Percentiles rank a stretch among this genome's conserved stretches.
These are phyloP conservation scores for Rhodotorula sphaerocarpa DNA, from an alignment of 768 basidiomycete species.

Conservation along the genomic window DNA sequence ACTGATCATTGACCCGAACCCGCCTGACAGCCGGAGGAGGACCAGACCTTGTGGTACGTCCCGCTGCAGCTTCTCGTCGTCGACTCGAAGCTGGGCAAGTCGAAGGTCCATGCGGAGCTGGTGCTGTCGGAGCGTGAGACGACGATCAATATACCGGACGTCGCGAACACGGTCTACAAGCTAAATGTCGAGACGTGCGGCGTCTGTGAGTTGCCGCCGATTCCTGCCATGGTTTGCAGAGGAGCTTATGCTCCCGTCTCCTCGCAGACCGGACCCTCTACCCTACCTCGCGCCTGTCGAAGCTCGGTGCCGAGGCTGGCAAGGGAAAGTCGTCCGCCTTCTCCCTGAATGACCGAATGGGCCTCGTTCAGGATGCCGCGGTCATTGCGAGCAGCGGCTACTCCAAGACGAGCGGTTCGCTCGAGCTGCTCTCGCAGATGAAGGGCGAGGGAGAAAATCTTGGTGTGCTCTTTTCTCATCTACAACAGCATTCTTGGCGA, in stretches of 20 bases:
- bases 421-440: conserved; percentile 64
- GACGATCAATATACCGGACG: conserved; percentile 58
- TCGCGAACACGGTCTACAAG: conserved; percentile 64
- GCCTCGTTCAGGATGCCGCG: conserved; percentile 72
- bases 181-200: conserved; percentile 77
- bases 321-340: conserved; percentile 55
- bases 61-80: conserved; percentile 66
- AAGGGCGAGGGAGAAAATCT: conserved; percentile 51
- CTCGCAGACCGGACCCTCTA: no score
- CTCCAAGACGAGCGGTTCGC: conserved; percentile 62
- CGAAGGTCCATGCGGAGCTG: conserved; percentile 54
- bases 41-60: conserved; percentile 82
- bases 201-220: conserved; percentile 59
- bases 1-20: no score
- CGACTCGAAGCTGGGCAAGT: conserved; percentile 52
- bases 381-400: conserved; percentile 78
- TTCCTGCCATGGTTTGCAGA: no score
- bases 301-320: conserved; percentile 73
- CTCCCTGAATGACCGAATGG: conserved; percentile 72
- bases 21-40: conserved; percentile 69
- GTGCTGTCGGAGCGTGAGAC: conserved; percentile 64
- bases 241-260: no score
- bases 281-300: conserved; percentile 63
- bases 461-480: conserved; percentile 10
- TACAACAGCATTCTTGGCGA: no score